Base-by-base conservation (phyloP, 1,139 yeast genomes). In the Scheffersomyces insectosa region DNA sequence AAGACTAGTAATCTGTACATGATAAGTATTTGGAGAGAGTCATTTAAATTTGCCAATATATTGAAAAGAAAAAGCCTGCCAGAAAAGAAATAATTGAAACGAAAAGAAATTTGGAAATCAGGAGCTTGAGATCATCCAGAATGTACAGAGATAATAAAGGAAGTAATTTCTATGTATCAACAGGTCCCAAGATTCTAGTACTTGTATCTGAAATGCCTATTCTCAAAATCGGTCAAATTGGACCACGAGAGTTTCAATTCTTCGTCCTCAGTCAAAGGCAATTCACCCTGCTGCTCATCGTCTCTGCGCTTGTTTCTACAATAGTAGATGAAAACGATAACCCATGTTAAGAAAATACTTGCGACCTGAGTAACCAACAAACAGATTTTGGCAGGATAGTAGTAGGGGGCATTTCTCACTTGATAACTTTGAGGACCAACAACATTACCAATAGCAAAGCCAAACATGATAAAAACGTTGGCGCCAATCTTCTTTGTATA, bases 351-450 rank as follows among this genome's bases (percentile, higher is more conserved):
- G 10, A 30, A 4, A 8, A 30, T n/a, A 30, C 40, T 37, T 9
- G 16, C 36, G 13, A 38, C 44, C 32, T 43, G 42, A 5, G 45
- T 28, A 14, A 34, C 47, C 14, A 42, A 33, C 47, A 46, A 42
- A n/a, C 42, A 42, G 3, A 43, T 37, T 28, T 46, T 44, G 6
- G 48, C 49, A 11, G 48, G 42, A 11, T 36, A 36, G 33, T 42
- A 46, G 16, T 36, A 14, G 4, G 39, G 39, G 9, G 35, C 42
- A 20, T 53, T 53, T 33, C 55, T 53, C 9, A 56, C 55, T 45
- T 62, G 63, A 47, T 68, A 67, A 29, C 67, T 44, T 49, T 68
- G 73, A 3, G 74, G 74, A 0, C 73, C 74, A 41, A 68, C 65
- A 13, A 68, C 51, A 41, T 63, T 55, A 2, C 72, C 71, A 15